phyloP scores from a whole-genome alignment of 257 asterid species.

The Sherardia arvensis region DNA sequence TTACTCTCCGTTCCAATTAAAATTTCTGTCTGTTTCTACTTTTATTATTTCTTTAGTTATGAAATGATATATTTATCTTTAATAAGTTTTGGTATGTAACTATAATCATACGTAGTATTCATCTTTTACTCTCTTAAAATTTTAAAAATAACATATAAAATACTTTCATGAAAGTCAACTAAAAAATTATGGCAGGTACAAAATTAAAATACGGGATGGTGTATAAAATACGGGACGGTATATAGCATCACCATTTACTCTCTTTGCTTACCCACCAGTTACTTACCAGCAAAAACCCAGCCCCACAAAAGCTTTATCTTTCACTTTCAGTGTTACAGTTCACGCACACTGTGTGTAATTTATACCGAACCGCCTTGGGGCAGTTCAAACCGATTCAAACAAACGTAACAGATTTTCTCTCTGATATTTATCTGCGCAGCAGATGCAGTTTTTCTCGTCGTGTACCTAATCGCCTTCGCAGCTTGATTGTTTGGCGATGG shows the following conservation, averaged over 20 bases:
- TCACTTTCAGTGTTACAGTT: background rate
- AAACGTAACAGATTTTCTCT: background rate
- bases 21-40: no score
- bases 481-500: constrained; percentile 26
- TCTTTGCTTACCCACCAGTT: constrained; percentile 5
- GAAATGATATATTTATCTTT: no score
- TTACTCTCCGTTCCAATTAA: no score
- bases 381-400: constrained; percentile 9
- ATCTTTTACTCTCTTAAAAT: no score
- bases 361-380: constrained; percentile 4
- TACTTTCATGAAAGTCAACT: no score
- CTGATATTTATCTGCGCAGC: background rate
- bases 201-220: no score
- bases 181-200: no score
- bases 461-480: background rate
- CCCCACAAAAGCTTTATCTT: background rate
- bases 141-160: no score
- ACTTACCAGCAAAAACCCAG: background rate
- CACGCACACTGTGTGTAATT: background rate
- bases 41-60: no score
- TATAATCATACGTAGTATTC: no score
- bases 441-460: background rate
- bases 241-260: background rate
- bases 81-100: no score
- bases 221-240: no score